Conservation (phyloP, 805 yeast genomes). For the Kluyveromyces wickerhamii region DNA sequence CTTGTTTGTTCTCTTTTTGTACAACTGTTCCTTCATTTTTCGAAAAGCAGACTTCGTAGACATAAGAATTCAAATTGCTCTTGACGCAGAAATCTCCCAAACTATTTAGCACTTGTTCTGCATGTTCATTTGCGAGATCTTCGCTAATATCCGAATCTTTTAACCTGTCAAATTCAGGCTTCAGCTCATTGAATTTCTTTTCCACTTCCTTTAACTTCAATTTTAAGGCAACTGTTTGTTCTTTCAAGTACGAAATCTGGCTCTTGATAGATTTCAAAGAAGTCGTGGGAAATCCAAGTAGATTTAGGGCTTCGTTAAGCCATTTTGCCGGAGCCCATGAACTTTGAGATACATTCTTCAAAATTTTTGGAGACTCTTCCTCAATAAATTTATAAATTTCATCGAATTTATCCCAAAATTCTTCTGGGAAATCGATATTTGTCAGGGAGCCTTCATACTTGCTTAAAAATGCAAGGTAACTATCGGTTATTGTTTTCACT, state of each 20-base stretch:
- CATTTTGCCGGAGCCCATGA: not conserved
- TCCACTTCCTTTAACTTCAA: constrained; percentile 11
- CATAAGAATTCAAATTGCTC: constrained; percentile 16
- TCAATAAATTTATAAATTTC: constrained; percentile 12
- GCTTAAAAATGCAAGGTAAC: constrained; percentile 28
- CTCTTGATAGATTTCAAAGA: not conserved
- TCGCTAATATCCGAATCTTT: not conserved
- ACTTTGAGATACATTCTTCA: too few relatives aligned
- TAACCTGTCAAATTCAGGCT: constrained; percentile 2
- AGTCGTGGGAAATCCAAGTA: not conserved
- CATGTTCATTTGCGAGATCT: constrained; percentile 3
- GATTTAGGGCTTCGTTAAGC: not conserved
- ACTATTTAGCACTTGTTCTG: constrained; percentile 1
- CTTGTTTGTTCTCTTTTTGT: constrained; percentile 20
- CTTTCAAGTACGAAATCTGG: constrained; percentile 3
- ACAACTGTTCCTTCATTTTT: constrained; percentile 13
- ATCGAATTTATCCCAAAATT: constrained; percentile 11
- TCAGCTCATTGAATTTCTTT: constrained; percentile 2
- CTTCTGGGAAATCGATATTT: constrained; percentile 9
- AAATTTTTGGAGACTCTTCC: constrained; percentile 10
- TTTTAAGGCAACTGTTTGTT: constrained; percentile 8
- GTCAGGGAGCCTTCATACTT: constrained; percentile 11
- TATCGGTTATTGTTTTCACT: constrained; percentile 52
- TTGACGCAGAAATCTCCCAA: constrained; percentile 7
- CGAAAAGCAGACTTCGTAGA: constrained; percentile 19